phyloP scores from a whole-genome alignment of 768 basidiomycete species.

The Calocybe cyanea region DNA sequence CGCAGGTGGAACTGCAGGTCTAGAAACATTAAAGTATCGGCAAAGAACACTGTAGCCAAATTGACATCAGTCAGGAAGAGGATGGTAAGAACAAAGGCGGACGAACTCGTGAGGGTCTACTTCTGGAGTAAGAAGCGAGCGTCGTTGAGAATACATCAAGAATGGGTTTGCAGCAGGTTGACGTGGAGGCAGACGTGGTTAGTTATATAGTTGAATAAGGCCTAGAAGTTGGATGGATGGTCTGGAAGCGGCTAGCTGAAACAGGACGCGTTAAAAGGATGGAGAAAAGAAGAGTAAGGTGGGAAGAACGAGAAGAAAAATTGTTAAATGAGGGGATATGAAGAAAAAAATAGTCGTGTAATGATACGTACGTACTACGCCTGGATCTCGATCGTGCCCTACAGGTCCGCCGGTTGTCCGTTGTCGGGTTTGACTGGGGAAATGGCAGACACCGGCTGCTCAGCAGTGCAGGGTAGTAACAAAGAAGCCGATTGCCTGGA shows the following conservation, averaged over 20 bases:
- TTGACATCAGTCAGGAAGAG: neutral
- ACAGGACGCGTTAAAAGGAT: conserved; percentile 5
- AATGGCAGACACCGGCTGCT: too few species aligned
- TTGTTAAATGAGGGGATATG: neutral
- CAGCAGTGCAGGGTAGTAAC: neutral
- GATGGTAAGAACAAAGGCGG: neutral
- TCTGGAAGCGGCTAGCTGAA: neutral
- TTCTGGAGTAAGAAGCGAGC: conserved; percentile 27
- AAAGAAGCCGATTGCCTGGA: neutral
- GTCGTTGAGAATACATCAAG: conserved; percentile 24
- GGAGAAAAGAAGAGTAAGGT: neutral
- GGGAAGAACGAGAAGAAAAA: neutral
- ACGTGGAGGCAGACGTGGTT: conserved; percentile 2
- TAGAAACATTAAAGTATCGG: conserved; percentile 39
- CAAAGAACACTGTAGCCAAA: conserved; percentile 35
- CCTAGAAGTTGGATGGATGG: too few species aligned
- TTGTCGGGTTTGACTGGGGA: too few species aligned
- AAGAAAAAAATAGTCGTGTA: neutral
- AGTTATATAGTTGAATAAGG: neutral
- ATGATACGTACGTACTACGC: conserved; percentile 8
- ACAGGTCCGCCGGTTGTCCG: neutral
- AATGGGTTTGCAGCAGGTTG: too few species aligned
- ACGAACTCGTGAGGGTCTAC: conserved; percentile 32
- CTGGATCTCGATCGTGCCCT: conserved; percentile 2
- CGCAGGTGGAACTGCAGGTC: conserved; percentile 10